Evolutionary conservation across 306 rosid species (phyloP).

Genomic region (Luffa acutangula): DNA sequence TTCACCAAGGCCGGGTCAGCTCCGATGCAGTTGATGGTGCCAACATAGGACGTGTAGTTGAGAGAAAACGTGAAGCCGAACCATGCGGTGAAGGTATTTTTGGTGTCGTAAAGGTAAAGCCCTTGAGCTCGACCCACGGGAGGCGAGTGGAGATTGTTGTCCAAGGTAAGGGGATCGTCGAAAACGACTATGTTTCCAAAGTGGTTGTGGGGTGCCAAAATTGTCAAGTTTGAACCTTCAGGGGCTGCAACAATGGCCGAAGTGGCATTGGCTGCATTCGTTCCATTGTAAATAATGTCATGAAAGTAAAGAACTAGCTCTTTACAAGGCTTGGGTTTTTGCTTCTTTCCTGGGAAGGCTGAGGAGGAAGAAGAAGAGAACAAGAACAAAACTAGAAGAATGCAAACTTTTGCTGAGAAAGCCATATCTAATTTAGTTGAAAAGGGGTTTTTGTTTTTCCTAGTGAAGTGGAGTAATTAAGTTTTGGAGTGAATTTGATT

Average conservation of each 20-base stretch:
- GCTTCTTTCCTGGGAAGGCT: constrained; percentile 20
- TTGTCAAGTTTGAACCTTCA: constrained; percentile 44
- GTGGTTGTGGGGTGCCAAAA: constrained; percentile 30
- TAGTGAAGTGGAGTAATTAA: neutral
- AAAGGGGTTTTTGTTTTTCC: neutral
- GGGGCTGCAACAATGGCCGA: constrained; percentile 68
- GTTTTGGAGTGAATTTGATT: neutral
- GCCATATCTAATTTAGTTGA: constrained; percentile 14
- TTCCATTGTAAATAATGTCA: constrained; percentile 57
- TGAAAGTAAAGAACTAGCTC: constrained; percentile 46
- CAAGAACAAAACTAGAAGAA: constrained; percentile 12
- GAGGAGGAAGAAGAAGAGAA: constrained; percentile 20
- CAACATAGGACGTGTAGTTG: constrained; percentile 28
- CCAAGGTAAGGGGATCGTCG: constrained; percentile 68
- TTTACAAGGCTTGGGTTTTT: constrained; percentile 42
- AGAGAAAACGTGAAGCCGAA: constrained; percentile 50
- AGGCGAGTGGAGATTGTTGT: constrained; percentile 53
- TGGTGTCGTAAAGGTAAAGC: constrained; percentile 49
- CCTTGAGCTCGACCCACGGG: constrained; percentile 81
- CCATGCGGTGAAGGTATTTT: constrained; percentile 53
- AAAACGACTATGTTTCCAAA: constrained; percentile 61
- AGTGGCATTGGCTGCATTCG: constrained; percentile 53
- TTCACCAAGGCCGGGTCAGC: constrained; percentile 51
- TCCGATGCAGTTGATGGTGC: constrained; percentile 50
- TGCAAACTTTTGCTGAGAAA: neutral